Base-by-base conservation (phyloP, 2,329 filamentous ascomycete genomes). In the Fusarium albidum region DNA sequence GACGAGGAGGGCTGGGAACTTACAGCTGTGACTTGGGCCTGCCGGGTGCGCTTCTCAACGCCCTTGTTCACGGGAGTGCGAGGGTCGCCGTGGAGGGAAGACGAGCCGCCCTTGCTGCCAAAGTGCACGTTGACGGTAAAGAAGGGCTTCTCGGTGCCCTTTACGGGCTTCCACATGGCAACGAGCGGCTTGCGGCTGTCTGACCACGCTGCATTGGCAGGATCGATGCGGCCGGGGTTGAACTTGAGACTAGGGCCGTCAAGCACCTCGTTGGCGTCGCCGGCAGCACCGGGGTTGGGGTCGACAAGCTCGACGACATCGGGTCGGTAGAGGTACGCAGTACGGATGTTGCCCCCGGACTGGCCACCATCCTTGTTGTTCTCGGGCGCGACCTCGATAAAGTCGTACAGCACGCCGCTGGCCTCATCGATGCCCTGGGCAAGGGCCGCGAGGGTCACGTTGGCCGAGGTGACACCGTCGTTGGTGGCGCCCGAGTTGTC, bases 91-190 rank as follows among this genome's bases (percentile, higher is more conserved):
- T 90, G 82, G 9, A 90, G 71, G 8, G 82, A 81, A 6, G 83
- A 83, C 17, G 83, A 82, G 31, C 88, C 88, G 25, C 85, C 85
- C 73, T 91, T 91, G 64, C 81, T 85, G 1, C 78, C 79, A 65
- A 84, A 85, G 73, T 91, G 88, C 32, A 90, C 85, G 66, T 91
- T 90, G 57, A 91, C 77, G 3, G 88, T 90, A 71, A 89, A 91
- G 72, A 91, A 86, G 1, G 72, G 67, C 56, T 78, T 81, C 52
- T 78, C 75, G 25, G 71, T 72, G 4, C 78, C 79, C 51, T 81
- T 78, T 28, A 83, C 73, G 1, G 84, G 79, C 65, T 82, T 80
- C 86, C 87, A 91, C 52, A 81, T 78, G 5, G 88, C 88, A 0
- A 79, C 85, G 0, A 91, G 75, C 3, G 88, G 88, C 74, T 90